These are phyloP conservation scores for Ilyonectria mors-panacis DNA, from an alignment of 2,329 filamentous ascomycete species.

Conservation along the genomic window DNA sequence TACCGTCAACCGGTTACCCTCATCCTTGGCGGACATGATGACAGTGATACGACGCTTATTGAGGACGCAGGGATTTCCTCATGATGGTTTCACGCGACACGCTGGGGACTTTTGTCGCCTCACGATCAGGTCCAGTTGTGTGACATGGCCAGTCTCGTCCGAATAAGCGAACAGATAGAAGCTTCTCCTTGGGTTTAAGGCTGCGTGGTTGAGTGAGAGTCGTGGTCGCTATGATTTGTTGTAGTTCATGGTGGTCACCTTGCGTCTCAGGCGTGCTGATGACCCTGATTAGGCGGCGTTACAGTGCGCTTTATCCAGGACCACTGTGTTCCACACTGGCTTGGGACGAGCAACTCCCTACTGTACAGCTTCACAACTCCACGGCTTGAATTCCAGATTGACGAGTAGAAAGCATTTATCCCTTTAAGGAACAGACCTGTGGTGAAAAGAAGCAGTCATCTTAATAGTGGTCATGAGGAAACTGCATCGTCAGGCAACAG, in stretches of 20 bases:
- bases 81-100: conserved; percentile 21
- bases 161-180: neutral
- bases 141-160: neutral
- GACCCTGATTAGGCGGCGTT: neutral
- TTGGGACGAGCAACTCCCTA: neutral
- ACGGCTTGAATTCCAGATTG: neutral
- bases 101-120: neutral
- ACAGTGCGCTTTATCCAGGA: neutral
- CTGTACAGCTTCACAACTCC: neutral
- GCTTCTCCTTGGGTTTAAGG: neutral
- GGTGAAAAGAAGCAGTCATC: too few relatives aligned
- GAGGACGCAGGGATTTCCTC: conserved; percentile 21
- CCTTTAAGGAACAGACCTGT: too few relatives aligned
- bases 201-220: neutral
- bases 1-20: conserved; percentile 53
- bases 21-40: conserved; percentile 49
- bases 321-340: neutral
- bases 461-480: too few relatives aligned
- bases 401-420: neutral
- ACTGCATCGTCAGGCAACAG: too few relatives aligned
- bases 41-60: conserved; percentile 14
- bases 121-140: neutral
- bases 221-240: neutral
- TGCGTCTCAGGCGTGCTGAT: neutral
- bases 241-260: neutral